Base-by-base conservation (phyloP, 2,329 filamentous ascomycete genomes). In the Rachicladosporium sp. region DNA sequence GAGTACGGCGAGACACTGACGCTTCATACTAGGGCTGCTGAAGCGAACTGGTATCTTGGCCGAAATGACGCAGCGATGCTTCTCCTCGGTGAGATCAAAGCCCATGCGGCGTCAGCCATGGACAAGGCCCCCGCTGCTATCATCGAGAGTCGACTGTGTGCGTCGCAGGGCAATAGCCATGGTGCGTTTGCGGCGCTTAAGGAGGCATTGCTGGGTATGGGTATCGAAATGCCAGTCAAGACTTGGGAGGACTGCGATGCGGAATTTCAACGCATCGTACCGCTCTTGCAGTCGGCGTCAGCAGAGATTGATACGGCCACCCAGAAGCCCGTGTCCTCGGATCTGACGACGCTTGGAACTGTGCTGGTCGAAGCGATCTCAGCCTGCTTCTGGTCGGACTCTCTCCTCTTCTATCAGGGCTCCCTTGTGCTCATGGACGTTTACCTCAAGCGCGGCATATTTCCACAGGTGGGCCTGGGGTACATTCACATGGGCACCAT, bases 91-190 rank as follows among this genome's bases (percentile, higher is more conserved):
- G 74, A 73, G 2, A 75, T 93, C 4, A 83, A 91, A 50, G 59
- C 64, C 27, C 73, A 82, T 50, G 84, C 82, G 0, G 78, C 73
- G 47, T 78, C 78, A 11, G 65, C 83, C 0, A 72, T 83, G 4
- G 87, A 93, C 59, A 91, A 85, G 62, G 83, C 84, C 1, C 80
- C 83, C 6, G 84, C 85, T 0, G 93, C 81, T 65, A 80, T 94
- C 31, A 66, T 95, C 29, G 79, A 86, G 55, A 87, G 84, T 4
- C 76, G 86, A 36, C 80, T 94, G 34, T 76, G 79, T 51, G 76
- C 82, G 1, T 78, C 88, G 52, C 71, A 73, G 40, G 86, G 87
- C 1, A 76, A 93, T 47, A 76, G 78, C 21, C 63, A 69, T 13
- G 72, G 72, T 4, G 83, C 87, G 0, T 76, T 93, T 49, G 63